Evolutionary conservation across 2,329 filamentous ascomycete species (phyloP).

Genomic region (Aspergillus sp.): DNA sequence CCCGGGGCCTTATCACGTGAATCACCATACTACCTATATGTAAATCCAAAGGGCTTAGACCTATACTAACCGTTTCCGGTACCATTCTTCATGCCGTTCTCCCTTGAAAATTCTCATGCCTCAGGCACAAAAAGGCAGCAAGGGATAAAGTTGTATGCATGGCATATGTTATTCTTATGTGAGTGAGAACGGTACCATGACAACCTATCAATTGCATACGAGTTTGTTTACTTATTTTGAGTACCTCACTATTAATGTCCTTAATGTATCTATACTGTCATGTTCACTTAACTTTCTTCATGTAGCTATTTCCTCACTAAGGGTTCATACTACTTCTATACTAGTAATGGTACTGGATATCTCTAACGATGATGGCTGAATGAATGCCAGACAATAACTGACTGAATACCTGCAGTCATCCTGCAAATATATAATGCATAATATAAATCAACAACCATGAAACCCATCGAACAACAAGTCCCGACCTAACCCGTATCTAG

Average conservation of each 20-base stretch:
- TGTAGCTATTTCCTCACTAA: too few species aligned
- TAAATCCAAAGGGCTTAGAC: slow-evolving; percentile 22
- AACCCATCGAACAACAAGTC: background rate
- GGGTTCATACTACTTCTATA: too few species aligned
- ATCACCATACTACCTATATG: background rate
- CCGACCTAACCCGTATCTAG: background rate
- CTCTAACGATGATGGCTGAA: too few species aligned
- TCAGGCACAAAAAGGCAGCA: slow-evolving; percentile 15
- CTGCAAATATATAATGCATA: background rate
- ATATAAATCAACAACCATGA: background rate
- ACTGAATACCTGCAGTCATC: too few species aligned
- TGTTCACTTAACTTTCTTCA: too few species aligned
- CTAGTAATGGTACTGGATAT: too few species aligned
- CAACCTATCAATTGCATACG: background rate
- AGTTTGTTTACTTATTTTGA: too few species aligned
- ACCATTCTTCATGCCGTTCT: background rate
- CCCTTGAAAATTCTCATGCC: too few species aligned
- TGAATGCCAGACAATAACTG: too few species aligned
- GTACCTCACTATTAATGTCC: too few species aligned
- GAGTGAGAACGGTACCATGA: background rate
- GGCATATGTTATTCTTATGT: background rate
- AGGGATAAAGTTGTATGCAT: background rate
- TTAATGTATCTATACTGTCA: too few species aligned
- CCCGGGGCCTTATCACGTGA: background rate
- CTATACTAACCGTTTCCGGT: slow-evolving; percentile 20